phyloP scores from a whole-genome alignment of 495 filamentous ascomycete genomes.

The Tuber indicum region DNA sequence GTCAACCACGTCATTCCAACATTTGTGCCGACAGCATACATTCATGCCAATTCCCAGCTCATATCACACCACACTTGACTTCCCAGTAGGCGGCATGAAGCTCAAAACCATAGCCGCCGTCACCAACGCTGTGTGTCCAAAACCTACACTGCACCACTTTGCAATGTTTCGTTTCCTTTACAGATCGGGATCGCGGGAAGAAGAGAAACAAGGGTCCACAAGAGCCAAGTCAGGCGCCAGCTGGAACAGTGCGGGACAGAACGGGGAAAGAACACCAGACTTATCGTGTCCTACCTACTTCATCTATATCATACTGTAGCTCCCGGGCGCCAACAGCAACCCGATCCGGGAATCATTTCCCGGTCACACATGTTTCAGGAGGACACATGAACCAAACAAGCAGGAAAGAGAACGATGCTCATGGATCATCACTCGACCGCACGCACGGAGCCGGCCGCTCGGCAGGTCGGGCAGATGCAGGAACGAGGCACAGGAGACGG shows the following conservation, averaged over 20 bases:
- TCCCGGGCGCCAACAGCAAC: not conserved
- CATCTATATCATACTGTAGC: not conserved
- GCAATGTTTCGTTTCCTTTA: rapidly evolving
- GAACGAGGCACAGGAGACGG: not conserved
- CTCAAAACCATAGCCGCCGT: not conserved
- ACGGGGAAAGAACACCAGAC: not conserved
- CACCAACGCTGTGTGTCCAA: not conserved
- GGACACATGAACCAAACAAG: not conserved
- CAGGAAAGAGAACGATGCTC: not conserved
- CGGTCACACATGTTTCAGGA: not conserved
- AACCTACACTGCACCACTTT: not conserved
- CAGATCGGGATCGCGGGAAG: not conserved
- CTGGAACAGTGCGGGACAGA: not conserved
- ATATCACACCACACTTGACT: not conserved
- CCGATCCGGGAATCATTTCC: not conserved
- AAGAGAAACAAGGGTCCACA: not conserved
- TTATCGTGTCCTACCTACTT: not conserved
- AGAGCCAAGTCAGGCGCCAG: not conserved
- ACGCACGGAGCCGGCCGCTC: no score
- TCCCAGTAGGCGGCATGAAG: not conserved
- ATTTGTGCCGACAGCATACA: not conserved
- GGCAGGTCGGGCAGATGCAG: not conserved
- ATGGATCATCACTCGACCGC: not conserved
- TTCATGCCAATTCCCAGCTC: not conserved
- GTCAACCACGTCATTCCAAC: not conserved